Conservation (phyloP, 108 stramenopile species). For the Cyclotella atomus region DNA sequence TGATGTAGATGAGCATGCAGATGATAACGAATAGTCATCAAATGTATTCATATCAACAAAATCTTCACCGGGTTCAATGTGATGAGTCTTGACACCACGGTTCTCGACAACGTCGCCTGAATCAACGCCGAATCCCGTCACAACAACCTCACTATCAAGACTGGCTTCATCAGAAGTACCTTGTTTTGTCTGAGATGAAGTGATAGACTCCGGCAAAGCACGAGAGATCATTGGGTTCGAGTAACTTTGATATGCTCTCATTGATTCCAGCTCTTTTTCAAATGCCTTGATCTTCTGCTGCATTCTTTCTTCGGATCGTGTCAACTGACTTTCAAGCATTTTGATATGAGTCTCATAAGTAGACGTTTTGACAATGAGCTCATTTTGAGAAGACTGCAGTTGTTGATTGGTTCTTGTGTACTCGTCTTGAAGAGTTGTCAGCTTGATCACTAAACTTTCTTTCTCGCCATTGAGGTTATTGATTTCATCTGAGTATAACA, state of each 20-base stretch:
- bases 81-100: background rate
- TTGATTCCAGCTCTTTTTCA: background rate
- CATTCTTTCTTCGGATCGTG: too few species aligned
- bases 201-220: too few species aligned
- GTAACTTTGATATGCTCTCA: background rate
- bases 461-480: too few species aligned
- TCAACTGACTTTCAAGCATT: too few species aligned
- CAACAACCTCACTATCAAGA: background rate
- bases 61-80: too few species aligned
- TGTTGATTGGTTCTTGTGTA: too few species aligned
- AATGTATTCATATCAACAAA: background rate
- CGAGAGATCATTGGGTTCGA: background rate
- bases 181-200: background rate
- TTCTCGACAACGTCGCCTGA: background rate
- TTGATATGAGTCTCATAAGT: too few species aligned
- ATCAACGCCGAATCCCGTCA: background rate
- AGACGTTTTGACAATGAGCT: too few species aligned
- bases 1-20: background rate
- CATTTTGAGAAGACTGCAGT: too few species aligned
- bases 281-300: background rate
- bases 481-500: too few species aligned
- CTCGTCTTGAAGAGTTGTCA: too few species aligned
- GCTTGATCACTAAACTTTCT: too few species aligned
- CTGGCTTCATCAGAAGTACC: background rate
- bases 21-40: background rate